Evolutionary conservation across 1,139 yeast species (phyloP), one percentile per base, ranked within the genome.

Genomic region (Spathaspora sp.): DNA sequence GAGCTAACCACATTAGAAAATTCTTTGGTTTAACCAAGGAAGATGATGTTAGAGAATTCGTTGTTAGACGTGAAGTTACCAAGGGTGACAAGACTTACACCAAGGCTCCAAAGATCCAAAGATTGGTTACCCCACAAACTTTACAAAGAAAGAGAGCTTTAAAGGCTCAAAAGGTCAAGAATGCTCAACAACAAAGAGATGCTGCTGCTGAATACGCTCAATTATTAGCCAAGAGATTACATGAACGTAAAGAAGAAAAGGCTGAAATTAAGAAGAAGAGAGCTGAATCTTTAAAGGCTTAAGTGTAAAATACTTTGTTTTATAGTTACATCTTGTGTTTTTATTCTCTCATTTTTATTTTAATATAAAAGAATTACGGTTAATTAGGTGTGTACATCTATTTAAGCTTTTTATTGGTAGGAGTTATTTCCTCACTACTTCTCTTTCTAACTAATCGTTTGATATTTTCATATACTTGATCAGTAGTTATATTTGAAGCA

Each of bases 181-280:
- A 89, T 78, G 97, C 98, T 76, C 96, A 89, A 83, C 90, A 89
- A 71, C 97, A 90, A 82, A 90, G 96, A 89, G 98, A 93, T 76
- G 97, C 96, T 80, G 99, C 99, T 79, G 96, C 98, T 73, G 99
- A 93, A 80, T 93, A 93, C 86, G 96, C 98, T 72, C 96, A 90
- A 80, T 84, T 93, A 75, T 85, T 93, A 77, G 98, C 99, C 72
- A 81, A 90, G 84, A 95, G 98, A 81, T 88, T 91, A 76, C 88
- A 89, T 78, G 98, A 91, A 80, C 87, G 93, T 84, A 91, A 91
- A 84, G 95, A 96, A 76, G 96, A 89, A 80, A 89, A 82, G 82
- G 97, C 96, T 79, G 97, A 89, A 82, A 83, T 87, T 78, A 89
- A 86, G 82, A 90, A 90, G 95, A 89, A 96, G 89, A 91, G 99